phyloP scores from a whole-genome alignment of 352 stramenopile species.

The Thalassiosira hispida region DNA sequence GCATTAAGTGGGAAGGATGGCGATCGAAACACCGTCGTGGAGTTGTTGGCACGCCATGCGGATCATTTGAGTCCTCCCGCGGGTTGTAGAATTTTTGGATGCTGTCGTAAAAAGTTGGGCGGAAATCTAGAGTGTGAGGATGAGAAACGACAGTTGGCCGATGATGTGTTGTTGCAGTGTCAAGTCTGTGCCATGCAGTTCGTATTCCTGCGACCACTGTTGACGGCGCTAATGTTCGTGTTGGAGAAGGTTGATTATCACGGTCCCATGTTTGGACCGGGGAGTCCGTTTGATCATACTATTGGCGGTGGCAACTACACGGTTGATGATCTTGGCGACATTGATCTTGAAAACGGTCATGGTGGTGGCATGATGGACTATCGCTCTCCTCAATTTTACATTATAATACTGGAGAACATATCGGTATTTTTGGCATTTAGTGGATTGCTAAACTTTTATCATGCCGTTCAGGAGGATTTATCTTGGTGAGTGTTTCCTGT shows the following conservation, averaged over 20 bases:
- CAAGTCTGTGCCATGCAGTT: conserved; percentile 97
- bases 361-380: conserved; percentile 58
- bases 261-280: conserved; percentile 52
- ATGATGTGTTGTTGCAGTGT: conserved; percentile 91
- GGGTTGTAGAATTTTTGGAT: conserved; percentile 48
- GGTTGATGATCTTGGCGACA: conserved; percentile 1
- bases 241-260: conserved; percentile 80
- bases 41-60: conserved; percentile 64
- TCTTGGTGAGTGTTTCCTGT: conserved; percentile 85
- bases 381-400: conserved; percentile 87
- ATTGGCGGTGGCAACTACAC: neutral
- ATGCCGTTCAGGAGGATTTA: conserved; percentile 92
- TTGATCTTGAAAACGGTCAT: neutral
- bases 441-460: conserved; percentile 98
- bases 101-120: conserved; percentile 39
- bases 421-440: conserved; percentile 97
- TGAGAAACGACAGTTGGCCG: conserved; percentile 84
- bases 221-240: conserved; percentile 89
- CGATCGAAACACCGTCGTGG: conserved; percentile 88
- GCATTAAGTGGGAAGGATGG: conserved; percentile 90
- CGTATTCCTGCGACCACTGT: conserved; percentile 93
- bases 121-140: conserved; percentile 21
- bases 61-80: conserved; percentile 77
- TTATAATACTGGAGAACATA: conserved; percentile 93
- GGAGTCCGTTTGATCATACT: conserved; percentile 17